Conservation (phyloP, 495 filamentous ascomycete species). For the Cercophora newfieldiana region DNA sequence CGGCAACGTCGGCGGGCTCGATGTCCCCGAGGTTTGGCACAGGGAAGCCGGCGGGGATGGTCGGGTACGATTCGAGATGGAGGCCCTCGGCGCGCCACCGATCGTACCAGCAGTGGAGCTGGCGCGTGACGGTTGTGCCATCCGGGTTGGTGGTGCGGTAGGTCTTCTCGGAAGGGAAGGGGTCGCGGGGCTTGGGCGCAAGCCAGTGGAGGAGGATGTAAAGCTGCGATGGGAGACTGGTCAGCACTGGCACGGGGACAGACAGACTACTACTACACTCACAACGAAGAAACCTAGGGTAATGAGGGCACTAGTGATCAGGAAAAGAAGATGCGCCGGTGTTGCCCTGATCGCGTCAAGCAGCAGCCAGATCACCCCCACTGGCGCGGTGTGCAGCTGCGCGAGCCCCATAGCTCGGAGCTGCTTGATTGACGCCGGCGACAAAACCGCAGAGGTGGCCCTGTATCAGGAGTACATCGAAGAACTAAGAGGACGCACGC, state of each 20-base stretch:
- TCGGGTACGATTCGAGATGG: slow-evolving; percentile 35
- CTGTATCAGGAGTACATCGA: not conserved
- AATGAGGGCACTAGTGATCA: slow-evolving; percentile 27
- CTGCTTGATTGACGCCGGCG: not conserved
- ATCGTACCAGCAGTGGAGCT: slow-evolving; percentile 84
- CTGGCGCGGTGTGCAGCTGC: slow-evolving; percentile 18
- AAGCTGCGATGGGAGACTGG: slow-evolving; percentile 32
- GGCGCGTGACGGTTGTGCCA: slow-evolving; percentile 60
- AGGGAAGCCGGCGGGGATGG: slow-evolving; percentile 32
- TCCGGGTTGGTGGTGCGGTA: slow-evolving; percentile 72
- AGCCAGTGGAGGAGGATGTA: slow-evolving; percentile 70
- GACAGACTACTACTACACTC: slow-evolving; percentile 8
- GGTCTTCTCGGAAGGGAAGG: slow-evolving; percentile 78
- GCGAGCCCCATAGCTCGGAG: slow-evolving; percentile 15
- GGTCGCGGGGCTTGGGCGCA: slow-evolving; percentile 76
- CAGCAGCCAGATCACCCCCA: slow-evolving; percentile 32
- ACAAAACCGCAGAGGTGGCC: slow-evolving; percentile 16
- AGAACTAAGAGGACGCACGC: not conserved
- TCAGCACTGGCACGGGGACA: too few relatives aligned
- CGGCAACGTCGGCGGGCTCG: slow-evolving; percentile 49
- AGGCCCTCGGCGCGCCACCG: slow-evolving; percentile 57
- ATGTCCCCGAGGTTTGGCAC: slow-evolving; percentile 41
- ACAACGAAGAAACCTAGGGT: slow-evolving; percentile 33
- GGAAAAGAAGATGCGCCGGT: slow-evolving; percentile 34
- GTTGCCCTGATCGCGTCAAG: slow-evolving; percentile 27